A percentile compares a stretch with the other conserved stretches of the same genome.
phyloP scores from a whole-genome alignment of 371 early-diverging fungal species.

The Choanephora cucurbitarum region DNA sequence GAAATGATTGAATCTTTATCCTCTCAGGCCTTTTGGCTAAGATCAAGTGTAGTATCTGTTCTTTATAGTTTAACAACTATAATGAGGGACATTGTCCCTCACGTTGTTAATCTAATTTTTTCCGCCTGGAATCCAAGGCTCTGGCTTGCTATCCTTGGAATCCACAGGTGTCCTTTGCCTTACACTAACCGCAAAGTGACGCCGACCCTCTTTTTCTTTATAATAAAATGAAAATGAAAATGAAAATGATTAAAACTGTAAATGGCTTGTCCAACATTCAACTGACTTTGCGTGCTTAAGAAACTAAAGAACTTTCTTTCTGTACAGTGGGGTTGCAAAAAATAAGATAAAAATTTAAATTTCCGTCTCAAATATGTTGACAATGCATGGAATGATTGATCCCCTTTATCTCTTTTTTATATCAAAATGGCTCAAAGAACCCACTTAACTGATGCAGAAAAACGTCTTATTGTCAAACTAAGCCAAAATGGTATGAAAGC shows the following conservation, averaged over 20 bases:
- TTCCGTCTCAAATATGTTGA: too few species aligned
- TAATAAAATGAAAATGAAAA: slow-evolving; percentile 13
- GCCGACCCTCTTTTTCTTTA: slow-evolving; percentile 28
- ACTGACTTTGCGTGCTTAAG: too few species aligned
- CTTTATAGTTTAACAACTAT: slow-evolving; percentile 78
- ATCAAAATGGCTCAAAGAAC: too few species aligned
- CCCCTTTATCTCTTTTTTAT: too few species aligned
- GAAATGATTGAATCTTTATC: slow-evolving; percentile 37
- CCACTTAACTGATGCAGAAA: too few species aligned
- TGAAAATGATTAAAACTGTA: slow-evolving; percentile 16
- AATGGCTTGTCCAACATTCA: too few species aligned
- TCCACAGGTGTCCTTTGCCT: slow-evolving; percentile 48
- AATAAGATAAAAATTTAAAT: too few species aligned
- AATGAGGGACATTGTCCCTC: slow-evolving; percentile 50
- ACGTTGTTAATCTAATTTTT: slow-evolving; percentile 63
- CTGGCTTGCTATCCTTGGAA: slow-evolving; percentile 40
- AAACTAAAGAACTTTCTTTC: too few species aligned
- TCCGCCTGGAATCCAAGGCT: slow-evolving; percentile 37
- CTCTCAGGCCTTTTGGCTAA: slow-evolving; percentile 81
- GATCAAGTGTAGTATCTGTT: slow-evolving; percentile 88
- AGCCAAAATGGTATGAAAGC: too few species aligned
- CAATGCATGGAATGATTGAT: too few species aligned
- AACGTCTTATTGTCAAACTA: too few species aligned
- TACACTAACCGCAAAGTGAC: slow-evolving; percentile 43
- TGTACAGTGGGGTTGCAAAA: too few species aligned